Base-by-base conservation (phyloP, 2,329 filamentous ascomycete genomes). In the Fusarium oxysporum region DNA sequence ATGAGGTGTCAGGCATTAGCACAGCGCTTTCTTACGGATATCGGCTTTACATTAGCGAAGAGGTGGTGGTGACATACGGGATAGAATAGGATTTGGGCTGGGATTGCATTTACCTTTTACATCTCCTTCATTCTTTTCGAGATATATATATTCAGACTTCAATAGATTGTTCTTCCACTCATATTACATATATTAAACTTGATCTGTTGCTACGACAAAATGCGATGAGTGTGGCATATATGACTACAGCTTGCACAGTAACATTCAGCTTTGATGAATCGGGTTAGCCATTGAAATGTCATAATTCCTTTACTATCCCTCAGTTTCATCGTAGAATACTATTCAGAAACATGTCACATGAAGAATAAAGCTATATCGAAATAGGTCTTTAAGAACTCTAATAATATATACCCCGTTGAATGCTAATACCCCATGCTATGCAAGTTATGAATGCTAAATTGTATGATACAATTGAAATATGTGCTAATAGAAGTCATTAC, bases 91-190 rank as follows among this genome's bases (percentile, higher is more conserved):
- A 5, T 10, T 23, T 9, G 19, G 40, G 8, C 6, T 51, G 19
- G 21, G 6, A 8, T 37, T 43, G 23, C 37, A 10, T 43, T 65
- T 50, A 28, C 19, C 17, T 37, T 55, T 56, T 40, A 40, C 7
- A 55, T 59, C 65, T 66, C 37, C n/a, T 59, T 60, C 51, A 45
- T 59, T 67, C 44, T 5, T 51, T 66, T 66, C 44, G 11, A 60
- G n/a, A 51, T 50, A 50, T 13, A 65, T 47, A 60, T 51, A 37
- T 63, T 67, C 33, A 23, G n/a, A 5, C 14, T 60, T 25, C 38
- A 51, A 66, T 45, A 60, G 33, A 66, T 30, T 23, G 16, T 25
- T 60, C 8, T 9, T 30, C 35, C 19, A 16, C 14, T 57, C 14
- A 35, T 17, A 12, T 8, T 3, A 6, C 2, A 28, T 28, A 23